Evolutionary conservation across 495 filamentous ascomycete species (phyloP).

Genomic region (Penicillium alfredii): DNA sequence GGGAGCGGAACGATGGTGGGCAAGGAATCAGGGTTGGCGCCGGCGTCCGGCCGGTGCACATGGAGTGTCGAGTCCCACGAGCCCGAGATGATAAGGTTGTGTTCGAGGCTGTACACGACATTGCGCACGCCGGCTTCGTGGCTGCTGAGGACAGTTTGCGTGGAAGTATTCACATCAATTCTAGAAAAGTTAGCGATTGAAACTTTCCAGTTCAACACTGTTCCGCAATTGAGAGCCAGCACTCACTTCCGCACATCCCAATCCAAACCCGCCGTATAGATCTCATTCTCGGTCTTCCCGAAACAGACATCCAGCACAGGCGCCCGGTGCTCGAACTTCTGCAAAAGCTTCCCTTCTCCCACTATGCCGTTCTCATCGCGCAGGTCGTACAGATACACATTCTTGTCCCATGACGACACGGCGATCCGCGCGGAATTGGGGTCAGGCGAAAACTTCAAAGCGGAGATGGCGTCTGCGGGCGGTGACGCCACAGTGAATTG

Average conservation of each 20-base stretch:
- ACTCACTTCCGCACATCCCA: conserved; percentile 70
- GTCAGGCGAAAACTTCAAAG: conserved; percentile 74
- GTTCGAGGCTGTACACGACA: conserved; percentile 71
- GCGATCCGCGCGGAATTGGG: conserved; percentile 61
- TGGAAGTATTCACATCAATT: conserved; percentile 64
- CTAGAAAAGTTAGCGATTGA: conserved; percentile 37
- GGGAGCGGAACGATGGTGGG: conserved; percentile 61
- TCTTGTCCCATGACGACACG: conserved; percentile 91
- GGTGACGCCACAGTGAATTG: conserved; percentile 49
- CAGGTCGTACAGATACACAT: conserved; percentile 84
- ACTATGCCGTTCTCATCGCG: conserved; percentile 50
- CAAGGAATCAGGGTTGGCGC: conserved; percentile 35
- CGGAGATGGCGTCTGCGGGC: conserved; percentile 83
- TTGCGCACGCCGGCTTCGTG: conserved; percentile 74
- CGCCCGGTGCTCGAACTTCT: conserved; percentile 73
- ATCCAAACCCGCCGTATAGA: conserved; percentile 81
- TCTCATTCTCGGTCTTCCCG: conserved; percentile 68
- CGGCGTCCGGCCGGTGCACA: conserved; percentile 57
- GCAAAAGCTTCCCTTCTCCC: conserved; percentile 55
- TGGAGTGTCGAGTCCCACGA: conserved; percentile 93
- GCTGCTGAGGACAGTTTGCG: conserved; percentile 67
- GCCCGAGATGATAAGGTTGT: conserved; percentile 75
- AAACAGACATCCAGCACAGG: conserved; percentile 91
- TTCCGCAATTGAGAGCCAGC: no score
- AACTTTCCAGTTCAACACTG: no score